Base-by-base conservation (phyloP, 108 stramenopile species). In the Cylindrotheca closterium region DNA sequence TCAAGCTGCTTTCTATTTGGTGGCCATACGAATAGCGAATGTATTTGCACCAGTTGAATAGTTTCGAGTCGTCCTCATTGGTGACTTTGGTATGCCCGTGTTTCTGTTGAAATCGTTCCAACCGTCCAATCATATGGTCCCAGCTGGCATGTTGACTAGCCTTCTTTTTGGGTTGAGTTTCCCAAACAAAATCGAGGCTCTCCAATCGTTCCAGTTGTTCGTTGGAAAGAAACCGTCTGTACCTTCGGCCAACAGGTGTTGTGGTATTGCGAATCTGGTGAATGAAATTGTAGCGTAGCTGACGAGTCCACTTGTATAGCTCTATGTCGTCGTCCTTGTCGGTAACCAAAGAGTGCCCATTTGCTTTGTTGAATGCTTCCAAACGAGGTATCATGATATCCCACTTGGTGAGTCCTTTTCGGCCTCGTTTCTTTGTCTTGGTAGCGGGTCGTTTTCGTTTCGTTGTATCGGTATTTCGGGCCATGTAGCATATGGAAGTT, bases 1-100 rank as follows among this genome's bases (percentile, higher is more conserved):
- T 31, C 7, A 18, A 56, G 0, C 30, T 59, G 49, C 50, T 59
- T 26, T 46, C 10, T 1, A 50, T 27, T 19, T 72, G 74, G 31
- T 59, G 63, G 3, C 51, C 53, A 70, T 77, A 81, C 23, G 71
- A 77, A 23, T 60, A 59, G 1, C 80, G 71, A 49, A 77, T 27
- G 1, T 47, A 47, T n/a, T 52, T 46, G 17, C 31, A 27, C 71
- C 75, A 81, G n/a, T 58, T 28, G 51, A 50, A 52, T 28, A 81
- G 68, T 45, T 81, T 71, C 15, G 37, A 26, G 30, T 79, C 79
- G 10, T 42, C 37, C 37, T 15, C 10, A 42, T 15, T 7, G 37
- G 10, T 7, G 15, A 42, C 15, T 42, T 37, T 2, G 1, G 37
- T 47, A 22, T 47, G 51, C 4, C 34, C 37, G 52, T 62, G 27